These are phyloP conservation scores for Punica granatum DNA, from an alignment of 345 rosid genomes.

Conservation along the genomic window DNA sequence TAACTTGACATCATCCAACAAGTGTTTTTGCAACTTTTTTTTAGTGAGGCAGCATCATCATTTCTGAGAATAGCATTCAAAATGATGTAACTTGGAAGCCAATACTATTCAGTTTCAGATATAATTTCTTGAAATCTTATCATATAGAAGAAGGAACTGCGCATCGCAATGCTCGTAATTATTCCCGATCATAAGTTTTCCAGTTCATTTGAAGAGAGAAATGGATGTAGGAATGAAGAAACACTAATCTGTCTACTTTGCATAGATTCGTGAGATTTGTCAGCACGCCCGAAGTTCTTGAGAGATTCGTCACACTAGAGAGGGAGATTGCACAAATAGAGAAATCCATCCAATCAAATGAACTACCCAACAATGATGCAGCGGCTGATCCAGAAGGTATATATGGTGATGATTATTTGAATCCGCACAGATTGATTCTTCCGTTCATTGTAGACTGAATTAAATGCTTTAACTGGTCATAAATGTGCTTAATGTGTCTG, in stretches of 20 bases:
- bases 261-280: constrained; percentile 86
- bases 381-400: constrained; percentile 49
- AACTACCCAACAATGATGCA: constrained; percentile 31
- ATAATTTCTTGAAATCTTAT: no score
- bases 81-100: not conserved
- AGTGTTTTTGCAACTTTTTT: not conserved
- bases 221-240: not conserved
- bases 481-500: not conserved
- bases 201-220: not conserved
- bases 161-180: not conserved
- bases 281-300: constrained; percentile 91
- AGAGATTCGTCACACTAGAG: constrained; percentile 83
- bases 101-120: not conserved
- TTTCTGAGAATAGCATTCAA: not conserved
- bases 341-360: constrained; percentile 60
- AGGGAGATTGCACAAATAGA: constrained; percentile 79
- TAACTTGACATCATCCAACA: constrained; percentile 12
- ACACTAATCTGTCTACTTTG: not conserved
- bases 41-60: not conserved
- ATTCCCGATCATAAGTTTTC: not conserved
- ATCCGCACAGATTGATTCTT: not conserved
- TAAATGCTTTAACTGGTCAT: not conserved
- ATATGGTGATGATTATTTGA: not conserved
- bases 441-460: not conserved
- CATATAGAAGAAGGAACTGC: not conserved